These are phyloP conservation scores for Oryza nivara DNA, from an alignment of 176 grass and related monocot species.

Conservation along the genomic window DNA sequence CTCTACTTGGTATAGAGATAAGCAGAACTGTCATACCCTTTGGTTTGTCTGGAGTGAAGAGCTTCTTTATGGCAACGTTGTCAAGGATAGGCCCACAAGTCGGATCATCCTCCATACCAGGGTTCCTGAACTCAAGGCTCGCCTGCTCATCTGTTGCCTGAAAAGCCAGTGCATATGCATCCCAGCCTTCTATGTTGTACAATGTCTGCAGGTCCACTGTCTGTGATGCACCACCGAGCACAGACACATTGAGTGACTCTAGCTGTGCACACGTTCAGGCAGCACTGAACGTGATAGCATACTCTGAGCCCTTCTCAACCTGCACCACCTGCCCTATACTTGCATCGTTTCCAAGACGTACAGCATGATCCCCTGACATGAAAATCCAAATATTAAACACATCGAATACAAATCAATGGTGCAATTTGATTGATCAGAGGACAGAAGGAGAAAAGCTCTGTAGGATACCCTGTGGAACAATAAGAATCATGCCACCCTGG, in stretches of 20 bases:
- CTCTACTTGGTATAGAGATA: not conserved
- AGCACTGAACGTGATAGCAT: conserved; percentile 90
- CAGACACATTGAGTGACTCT: conserved; percentile 83
- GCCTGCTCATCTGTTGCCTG: conserved; percentile 71
- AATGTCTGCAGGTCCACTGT: conserved; percentile 88
- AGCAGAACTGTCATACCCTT: conserved; percentile 48
- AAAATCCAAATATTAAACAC: conserved; percentile 12
- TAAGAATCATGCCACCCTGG: conserved; percentile 98
- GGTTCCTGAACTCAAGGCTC: conserved; percentile 78
- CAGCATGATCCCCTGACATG: conserved; percentile 70
- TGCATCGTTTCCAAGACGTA: conserved; percentile 91
- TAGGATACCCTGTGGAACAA: conserved; percentile 85
- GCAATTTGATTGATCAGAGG: conserved; percentile 8
- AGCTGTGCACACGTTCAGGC: conserved; percentile 94
- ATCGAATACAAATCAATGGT: conserved; percentile 1
- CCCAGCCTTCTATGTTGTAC: conserved; percentile 98
- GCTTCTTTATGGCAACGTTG: conserved; percentile 88
- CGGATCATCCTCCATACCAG: conserved; percentile 97
- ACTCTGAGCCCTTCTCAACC: conserved; percentile 81
- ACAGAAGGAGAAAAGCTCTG: not conserved
- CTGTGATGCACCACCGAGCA: conserved; percentile 56
- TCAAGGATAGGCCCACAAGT: conserved; percentile 96
- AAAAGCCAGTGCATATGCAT: conserved; percentile 92
- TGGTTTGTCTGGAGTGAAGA: conserved; percentile 79
- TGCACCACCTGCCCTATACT: conserved; percentile 71